phyloP scores from a whole-genome alignment of 768 basidiomycete species.

The Phaeolepiota aurea region DNA sequence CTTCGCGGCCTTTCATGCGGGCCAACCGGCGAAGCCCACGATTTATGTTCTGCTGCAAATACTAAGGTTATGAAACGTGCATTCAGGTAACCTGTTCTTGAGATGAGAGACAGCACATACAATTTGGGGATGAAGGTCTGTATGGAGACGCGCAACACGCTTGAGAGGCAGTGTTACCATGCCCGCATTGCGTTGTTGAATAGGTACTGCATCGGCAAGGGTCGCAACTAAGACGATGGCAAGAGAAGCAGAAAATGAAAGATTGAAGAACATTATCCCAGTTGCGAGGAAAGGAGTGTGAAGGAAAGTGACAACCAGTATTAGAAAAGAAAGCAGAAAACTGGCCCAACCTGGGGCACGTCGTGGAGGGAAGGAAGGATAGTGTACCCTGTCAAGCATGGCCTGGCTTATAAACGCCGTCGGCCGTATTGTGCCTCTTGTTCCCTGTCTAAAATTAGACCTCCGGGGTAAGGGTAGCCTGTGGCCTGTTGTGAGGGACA shows the following conservation, averaged over 20 bases:
- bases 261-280: slow-evolving; percentile 48
- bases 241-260: slow-evolving; percentile 43
- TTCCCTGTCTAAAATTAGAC: too few species aligned
- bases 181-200: slow-evolving; percentile 19
- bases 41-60: slow-evolving; percentile 65
- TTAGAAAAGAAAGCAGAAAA: slow-evolving; percentile 17
- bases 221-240: slow-evolving; percentile 39
- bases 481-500: too few species aligned
- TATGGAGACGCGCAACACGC: slow-evolving; percentile 21
- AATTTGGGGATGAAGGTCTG: slow-evolving; percentile 21
- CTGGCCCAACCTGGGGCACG: slow-evolving; percentile 18
- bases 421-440: too few species aligned
- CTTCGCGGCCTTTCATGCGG: slow-evolving; percentile 54
- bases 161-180: slow-evolving; percentile 35
- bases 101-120: slow-evolving; percentile 16
- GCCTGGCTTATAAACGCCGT: too few species aligned
- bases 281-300: slow-evolving; percentile 1
- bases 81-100: background rate
- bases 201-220: slow-evolving; percentile 36
- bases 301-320: slow-evolving; percentile 11
- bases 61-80: slow-evolving; percentile 23
- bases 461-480: too few species aligned
- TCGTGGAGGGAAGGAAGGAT: slow-evolving; percentile 8
- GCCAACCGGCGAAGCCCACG: slow-evolving; percentile 56
- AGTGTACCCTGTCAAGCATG: too few species aligned